Evolutionary conservation across 2,329 filamentous ascomycete species (phyloP).

Genomic region (Talaromyces sp.): DNA sequence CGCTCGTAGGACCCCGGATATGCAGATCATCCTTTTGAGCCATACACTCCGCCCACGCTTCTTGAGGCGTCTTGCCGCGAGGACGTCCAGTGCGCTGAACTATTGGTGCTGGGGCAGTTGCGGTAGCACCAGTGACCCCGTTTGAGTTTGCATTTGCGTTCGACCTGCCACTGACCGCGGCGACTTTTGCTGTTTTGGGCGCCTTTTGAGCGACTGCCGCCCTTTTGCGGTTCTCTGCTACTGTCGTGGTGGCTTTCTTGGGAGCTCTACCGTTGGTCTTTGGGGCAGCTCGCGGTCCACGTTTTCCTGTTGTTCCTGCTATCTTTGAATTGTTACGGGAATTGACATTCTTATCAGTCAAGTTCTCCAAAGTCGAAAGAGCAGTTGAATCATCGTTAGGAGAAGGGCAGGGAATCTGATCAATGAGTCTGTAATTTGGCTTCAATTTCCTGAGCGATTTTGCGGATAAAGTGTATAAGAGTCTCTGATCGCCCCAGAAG

Average conservation of each 20-base stretch:
- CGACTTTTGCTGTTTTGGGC: background rate
- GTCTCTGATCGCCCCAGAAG: conserved; percentile 26
- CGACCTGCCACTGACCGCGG: background rate
- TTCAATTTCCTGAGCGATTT: conserved; percentile 23
- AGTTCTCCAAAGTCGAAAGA: background rate
- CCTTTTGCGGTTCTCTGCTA: background rate
- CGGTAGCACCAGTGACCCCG: background rate
- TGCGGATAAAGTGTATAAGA: conserved; percentile 21
- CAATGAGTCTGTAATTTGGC: conserved; percentile 21
- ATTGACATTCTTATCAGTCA: background rate
- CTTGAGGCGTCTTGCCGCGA: background rate
- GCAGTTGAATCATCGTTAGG: background rate
- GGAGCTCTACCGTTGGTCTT: background rate
- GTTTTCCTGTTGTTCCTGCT: background rate
- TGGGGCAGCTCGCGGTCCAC: background rate
- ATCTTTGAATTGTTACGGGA: background rate
- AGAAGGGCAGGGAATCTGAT: conserved; percentile 7
- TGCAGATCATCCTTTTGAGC: background rate
- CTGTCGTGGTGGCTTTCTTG: background rate
- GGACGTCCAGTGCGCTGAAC: background rate
- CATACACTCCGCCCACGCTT: conserved; percentile 1
- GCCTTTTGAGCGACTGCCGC: background rate
- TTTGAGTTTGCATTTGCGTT: background rate
- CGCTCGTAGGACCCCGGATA: conserved; percentile 9
- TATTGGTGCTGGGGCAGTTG: background rate